Evolutionary conservation across 768 basidiomycete species (phyloP).

Genomic region (Podaxis mareebaensis): DNA sequence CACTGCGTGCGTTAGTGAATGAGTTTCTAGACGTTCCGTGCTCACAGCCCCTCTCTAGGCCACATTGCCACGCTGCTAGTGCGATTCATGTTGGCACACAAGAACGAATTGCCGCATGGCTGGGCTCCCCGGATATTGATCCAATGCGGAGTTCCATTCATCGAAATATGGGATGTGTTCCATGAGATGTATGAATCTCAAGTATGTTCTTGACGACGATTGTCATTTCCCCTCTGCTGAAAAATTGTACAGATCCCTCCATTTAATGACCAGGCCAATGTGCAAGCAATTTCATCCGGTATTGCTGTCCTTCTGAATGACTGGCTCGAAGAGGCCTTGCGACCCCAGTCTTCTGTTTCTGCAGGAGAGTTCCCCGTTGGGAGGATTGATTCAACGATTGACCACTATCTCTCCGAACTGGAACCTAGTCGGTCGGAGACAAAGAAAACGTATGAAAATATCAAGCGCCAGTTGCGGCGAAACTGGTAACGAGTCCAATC

Average conservation of each 20-base stretch:
- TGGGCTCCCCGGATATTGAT: constrained; percentile 82
- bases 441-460: constrained; percentile 61
- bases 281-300: constrained; percentile 78
- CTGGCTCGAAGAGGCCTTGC: constrained; percentile 77
- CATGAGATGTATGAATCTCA: constrained; percentile 89
- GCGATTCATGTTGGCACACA: constrained; percentile 65
- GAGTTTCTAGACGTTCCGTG: background rate
- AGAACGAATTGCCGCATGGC: constrained; percentile 60
- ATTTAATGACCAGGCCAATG: constrained; percentile 78
- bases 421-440: constrained; percentile 64
- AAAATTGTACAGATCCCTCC: constrained; percentile 62
- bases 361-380: constrained; percentile 76
- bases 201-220: constrained; percentile 42
- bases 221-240: background rate
- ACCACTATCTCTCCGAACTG: constrained; percentile 73
- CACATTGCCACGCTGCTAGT: constrained; percentile 76
- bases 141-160: constrained; percentile 79
- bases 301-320: constrained; percentile 79
- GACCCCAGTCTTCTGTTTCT: constrained; percentile 65
- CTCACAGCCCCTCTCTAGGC: constrained; percentile 45
- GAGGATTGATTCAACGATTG: constrained; percentile 70
- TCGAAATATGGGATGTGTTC: constrained; percentile 82
- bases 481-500: constrained; percentile 53
- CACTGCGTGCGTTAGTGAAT: constrained; percentile 61
- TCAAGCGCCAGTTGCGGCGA: constrained; percentile 70